Evolutionary conservation across 345 rosid species (phyloP).

Genomic region (Linum lewisii): DNA sequence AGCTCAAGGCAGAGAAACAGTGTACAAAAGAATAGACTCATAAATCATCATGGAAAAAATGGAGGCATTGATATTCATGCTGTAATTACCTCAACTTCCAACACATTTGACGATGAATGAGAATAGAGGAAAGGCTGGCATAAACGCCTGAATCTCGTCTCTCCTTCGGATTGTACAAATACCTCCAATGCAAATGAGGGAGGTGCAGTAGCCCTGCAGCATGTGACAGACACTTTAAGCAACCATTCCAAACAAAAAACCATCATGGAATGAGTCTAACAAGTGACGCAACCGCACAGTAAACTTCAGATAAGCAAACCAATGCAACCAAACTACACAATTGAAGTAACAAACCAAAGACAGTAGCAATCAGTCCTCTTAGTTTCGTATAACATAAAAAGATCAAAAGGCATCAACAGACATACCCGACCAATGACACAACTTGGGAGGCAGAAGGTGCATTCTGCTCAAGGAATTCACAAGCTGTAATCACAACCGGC

Average conservation of each 20-base stretch:
- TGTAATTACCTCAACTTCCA: slow-evolving; percentile 79
- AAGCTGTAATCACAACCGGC: slow-evolving; percentile 81
- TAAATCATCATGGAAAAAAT: background rate
- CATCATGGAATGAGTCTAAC: background rate
- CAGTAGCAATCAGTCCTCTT: background rate
- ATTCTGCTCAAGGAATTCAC: slow-evolving; percentile 91
- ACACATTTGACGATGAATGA: slow-evolving; percentile 87
- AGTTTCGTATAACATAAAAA: background rate
- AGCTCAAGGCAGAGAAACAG: background rate
- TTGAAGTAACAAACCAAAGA: too few relatives aligned
- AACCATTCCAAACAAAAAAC: background rate
- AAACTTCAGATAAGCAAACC: background rate
- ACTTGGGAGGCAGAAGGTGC: slow-evolving; percentile 75
- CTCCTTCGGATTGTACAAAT: slow-evolving; percentile 86
- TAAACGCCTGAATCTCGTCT: slow-evolving; percentile 90
- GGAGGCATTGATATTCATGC: background rate
- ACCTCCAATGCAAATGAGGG: slow-evolving; percentile 99
- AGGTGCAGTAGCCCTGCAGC: slow-evolving; percentile 84
- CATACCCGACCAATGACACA: slow-evolving; percentile 76
- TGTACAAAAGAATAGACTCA: background rate
- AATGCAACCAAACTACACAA: too few relatives aligned
- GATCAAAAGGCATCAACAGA: background rate
- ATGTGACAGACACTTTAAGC: slow-evolving; percentile 10
- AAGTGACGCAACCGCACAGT: background rate
- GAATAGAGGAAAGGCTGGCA: slow-evolving; percentile 95